Evolutionary conservation across 345 rosid species (phyloP).

Genomic region (Populus tremula): DNA sequence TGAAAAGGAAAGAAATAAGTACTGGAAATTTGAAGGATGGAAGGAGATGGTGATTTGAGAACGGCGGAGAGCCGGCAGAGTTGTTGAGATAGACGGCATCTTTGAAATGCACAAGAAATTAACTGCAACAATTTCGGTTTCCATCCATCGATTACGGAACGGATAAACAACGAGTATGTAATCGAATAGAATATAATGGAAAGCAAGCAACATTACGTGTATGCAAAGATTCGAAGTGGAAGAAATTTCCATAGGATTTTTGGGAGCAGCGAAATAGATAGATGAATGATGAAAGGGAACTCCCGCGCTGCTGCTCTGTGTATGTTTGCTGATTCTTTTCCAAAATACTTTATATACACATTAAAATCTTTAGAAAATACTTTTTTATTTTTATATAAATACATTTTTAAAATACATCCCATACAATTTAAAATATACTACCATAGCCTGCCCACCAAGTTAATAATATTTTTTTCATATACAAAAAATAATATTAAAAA

Average conservation of each 20-base stretch:
- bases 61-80: conserved; percentile 64
- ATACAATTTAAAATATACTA: no score
- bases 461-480: no score
- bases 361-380: no score
- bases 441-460: fast-evolving
- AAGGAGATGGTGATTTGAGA: conserved; percentile 35
- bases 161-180: neutral
- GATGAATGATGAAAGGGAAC: neutral
- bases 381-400: no score
- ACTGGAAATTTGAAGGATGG: conserved; percentile 55
- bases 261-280: neutral
- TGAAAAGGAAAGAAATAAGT: conserved; percentile 12
- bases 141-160: neutral
- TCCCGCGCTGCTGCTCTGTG: neutral
- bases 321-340: no score
- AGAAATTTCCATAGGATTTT: neutral
- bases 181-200: neutral
- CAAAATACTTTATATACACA: no score
- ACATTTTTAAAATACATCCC: no score
- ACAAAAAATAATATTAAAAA: no score
- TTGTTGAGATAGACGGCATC: conserved; percentile 70
- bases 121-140: conserved; percentile 40
- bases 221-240: conserved; percentile 10
- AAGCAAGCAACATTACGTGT: neutral
- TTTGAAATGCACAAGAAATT: conserved; percentile 61